Evolutionary conservation across 345 rosid genomes (phyloP).

Genomic region (Psidium friedrichsthalianum): DNA sequence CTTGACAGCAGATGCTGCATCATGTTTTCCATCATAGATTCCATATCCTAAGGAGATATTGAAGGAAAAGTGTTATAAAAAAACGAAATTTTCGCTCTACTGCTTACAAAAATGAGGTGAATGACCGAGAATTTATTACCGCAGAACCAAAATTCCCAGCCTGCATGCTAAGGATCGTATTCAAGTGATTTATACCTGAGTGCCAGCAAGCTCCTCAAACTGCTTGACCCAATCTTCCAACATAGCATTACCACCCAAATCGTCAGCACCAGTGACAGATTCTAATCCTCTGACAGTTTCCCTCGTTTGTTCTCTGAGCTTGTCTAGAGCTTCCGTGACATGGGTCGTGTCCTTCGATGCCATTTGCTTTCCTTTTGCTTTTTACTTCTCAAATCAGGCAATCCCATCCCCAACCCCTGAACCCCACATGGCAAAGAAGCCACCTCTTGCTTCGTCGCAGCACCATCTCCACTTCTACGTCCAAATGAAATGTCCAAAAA

Average conservation of each 20-base stretch:
- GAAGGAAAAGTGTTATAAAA: not conserved
- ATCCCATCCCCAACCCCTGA: slow-evolving; percentile 85
- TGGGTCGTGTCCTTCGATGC: slow-evolving; percentile 48
- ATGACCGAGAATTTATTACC: not conserved
- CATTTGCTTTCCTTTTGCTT: slow-evolving; percentile 61
- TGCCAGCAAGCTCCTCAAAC: slow-evolving; percentile 78
- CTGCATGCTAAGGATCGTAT: not conserved
- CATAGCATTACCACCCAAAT: slow-evolving; percentile 50
- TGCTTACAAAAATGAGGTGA: not conserved
- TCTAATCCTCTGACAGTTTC: slow-evolving; percentile 82
- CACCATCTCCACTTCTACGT: slow-evolving; percentile 35
- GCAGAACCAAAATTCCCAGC: not conserved
- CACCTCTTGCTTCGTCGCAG: slow-evolving; percentile 22
- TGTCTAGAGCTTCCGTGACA: slow-evolving; percentile 73
- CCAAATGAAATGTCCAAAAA: not conserved
- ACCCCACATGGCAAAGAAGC: slow-evolving; percentile 45
- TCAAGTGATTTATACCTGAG: slow-evolving; percentile 40
- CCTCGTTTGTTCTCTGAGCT: slow-evolving; percentile 75
- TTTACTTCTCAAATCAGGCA: slow-evolving; percentile 83
- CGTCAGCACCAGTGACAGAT: slow-evolving; percentile 45
- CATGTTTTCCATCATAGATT: slow-evolving; percentile 90
- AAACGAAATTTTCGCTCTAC: not conserved
- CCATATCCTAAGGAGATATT: slow-evolving; percentile 57
- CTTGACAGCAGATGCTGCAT: slow-evolving; percentile 95
- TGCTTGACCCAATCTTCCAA: slow-evolving; percentile 96